phyloP scores from a whole-genome alignment of 1,284 basidiomycete genomes.

The Marasmius sp. region DNA sequence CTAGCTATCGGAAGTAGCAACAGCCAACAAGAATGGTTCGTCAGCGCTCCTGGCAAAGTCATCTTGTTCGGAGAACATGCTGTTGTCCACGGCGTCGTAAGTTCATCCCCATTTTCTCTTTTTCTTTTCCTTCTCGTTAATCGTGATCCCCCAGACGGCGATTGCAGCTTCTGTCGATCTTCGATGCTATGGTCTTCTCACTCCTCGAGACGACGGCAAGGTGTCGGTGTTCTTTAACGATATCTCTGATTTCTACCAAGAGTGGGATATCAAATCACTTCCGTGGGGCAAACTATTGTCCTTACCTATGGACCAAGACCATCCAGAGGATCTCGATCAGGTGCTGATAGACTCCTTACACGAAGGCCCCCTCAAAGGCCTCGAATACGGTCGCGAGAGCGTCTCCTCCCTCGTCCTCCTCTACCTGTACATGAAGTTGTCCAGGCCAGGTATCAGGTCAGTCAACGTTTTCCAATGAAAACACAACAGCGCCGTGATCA shows the following conservation, averaged over 20 bases:
- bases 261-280: constrained; percentile 81
- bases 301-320: constrained; percentile 49
- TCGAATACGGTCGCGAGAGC: constrained; percentile 52
- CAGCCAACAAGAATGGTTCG: constrained; percentile 74
- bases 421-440: constrained; percentile 90
- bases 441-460: constrained; percentile 54
- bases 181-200: constrained; percentile 88
- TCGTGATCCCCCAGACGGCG: constrained; percentile 66
- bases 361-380: constrained; percentile 46
- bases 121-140: neutral
- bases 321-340: constrained; percentile 70
- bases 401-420: constrained; percentile 84
- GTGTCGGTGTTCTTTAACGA: constrained; percentile 83
- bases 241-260: constrained; percentile 73
- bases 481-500: neutral
- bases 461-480: constrained; percentile 20
- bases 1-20: constrained; percentile 41
- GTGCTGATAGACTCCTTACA: constrained; percentile 70
- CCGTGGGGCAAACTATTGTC: constrained; percentile 82
- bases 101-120: constrained; percentile 32
- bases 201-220: constrained; percentile 73
- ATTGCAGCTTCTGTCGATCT: constrained; percentile 94
- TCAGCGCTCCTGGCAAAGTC: constrained; percentile 96
- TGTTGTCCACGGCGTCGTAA: constrained; percentile 94
- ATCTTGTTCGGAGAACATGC: constrained; percentile 99